These are phyloP conservation scores for Ascoidea asiatica DNA, from an alignment of 805 yeast species.

Conservation along the genomic window DNA sequence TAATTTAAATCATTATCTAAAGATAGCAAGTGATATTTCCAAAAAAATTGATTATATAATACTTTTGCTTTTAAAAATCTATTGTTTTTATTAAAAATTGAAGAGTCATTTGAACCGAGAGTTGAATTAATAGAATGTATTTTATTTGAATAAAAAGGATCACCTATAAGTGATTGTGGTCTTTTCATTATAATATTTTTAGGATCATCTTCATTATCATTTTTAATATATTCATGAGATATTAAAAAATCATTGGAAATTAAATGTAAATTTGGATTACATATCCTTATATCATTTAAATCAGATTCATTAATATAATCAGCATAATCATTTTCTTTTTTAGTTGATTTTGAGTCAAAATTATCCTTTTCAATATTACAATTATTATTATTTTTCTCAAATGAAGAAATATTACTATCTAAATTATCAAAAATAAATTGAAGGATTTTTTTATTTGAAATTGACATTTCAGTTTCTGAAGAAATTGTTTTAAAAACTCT, in stretches of 20 bases:
- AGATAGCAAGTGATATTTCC: background rate
- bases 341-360: background rate
- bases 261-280: background rate
- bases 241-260: background rate
- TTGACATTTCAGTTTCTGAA: too few species aligned
- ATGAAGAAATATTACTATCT: too few species aligned
- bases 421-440: too few species aligned
- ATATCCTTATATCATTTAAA: too few species aligned
- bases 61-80: background rate
- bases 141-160: too few species aligned
- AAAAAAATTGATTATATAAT: background rate
- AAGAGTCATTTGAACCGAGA: too few species aligned
- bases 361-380: background rate
- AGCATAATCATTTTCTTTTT: background rate
- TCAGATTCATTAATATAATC: too few species aligned
- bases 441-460: too few species aligned
- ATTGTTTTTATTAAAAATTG: background rate
- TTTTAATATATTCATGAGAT: background rate
- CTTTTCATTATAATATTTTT: too few species aligned
- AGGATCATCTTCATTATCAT: background rate
- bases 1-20: background rate
- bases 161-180: background rate
- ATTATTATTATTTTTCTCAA: too few species aligned
- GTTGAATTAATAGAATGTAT: too few species aligned
- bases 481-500: too few species aligned